These are phyloP conservation scores for Rhizophagus clarus DNA, from an alignment of 192 early-diverging fungal species.

Conservation along the genomic window DNA sequence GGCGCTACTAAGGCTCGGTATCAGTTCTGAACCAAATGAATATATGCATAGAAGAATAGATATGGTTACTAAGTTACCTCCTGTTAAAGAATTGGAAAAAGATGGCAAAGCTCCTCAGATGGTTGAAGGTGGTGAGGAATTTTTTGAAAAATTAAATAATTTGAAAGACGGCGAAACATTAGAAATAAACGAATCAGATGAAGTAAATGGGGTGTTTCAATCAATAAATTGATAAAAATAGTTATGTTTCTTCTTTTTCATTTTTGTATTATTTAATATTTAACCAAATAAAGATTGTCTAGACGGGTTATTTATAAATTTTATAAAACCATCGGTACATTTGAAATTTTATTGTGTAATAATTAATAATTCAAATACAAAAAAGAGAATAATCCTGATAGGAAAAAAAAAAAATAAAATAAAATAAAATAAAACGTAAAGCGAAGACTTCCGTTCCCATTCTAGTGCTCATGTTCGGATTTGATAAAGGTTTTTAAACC, in stretches of 20 bases:
- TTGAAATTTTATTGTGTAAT: too few relatives aligned
- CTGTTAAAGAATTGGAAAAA: background rate
- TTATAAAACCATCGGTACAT: too few relatives aligned
- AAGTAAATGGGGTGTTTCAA: background rate
- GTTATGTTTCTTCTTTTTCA: too few relatives aligned
- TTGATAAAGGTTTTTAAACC: background rate
- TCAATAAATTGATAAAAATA: background rate
- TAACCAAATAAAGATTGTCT: background rate
- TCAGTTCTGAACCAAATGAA: background rate
- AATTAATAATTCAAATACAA: too few relatives aligned
- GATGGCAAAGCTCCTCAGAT: background rate
- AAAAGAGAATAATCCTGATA: too few relatives aligned
- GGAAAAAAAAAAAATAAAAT: too few relatives aligned
- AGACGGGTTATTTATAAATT: too few relatives aligned
- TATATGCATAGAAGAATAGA: background rate
- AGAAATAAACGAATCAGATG: background rate
- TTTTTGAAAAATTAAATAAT: background rate
- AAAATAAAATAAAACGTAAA: too few relatives aligned
- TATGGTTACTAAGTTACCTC: background rate
- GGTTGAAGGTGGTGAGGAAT: background rate
- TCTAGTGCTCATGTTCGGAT: background rate
- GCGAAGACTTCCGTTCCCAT: background rate
- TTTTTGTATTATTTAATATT: background rate
- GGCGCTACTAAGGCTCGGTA: constrained; percentile 71
- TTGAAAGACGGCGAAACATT: background rate